These are phyloP conservation scores for Naganishia onofrii DNA, from an alignment of 768 basidiomycete species.

Conservation along the genomic window DNA sequence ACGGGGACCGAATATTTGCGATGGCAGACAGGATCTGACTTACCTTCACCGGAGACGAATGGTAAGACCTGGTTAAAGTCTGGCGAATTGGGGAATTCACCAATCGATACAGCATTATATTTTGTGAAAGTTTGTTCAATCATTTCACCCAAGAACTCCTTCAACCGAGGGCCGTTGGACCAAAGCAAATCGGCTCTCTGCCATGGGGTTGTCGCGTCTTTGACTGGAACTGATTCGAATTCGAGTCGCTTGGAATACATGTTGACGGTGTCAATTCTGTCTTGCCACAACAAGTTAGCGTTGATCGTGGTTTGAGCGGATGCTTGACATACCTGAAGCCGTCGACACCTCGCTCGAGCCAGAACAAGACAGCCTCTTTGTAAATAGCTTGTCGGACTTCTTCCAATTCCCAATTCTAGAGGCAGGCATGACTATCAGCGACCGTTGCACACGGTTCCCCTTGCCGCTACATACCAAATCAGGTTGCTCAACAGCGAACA, in stretches of 20 bases:
- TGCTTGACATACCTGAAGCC: constrained; percentile 56
- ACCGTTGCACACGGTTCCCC: neutral
- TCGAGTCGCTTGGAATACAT: constrained; percentile 64
- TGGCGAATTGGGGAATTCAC: constrained; percentile 27
- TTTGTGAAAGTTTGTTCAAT: constrained; percentile 60
- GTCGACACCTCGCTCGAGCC: constrained; percentile 71
- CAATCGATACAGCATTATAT: constrained; percentile 35
- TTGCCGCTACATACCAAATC: constrained; percentile 55
- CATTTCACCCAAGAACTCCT: constrained; percentile 70
- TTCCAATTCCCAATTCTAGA: constrained; percentile 67
- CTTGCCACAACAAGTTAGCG: neutral
- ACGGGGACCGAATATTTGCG: neutral
- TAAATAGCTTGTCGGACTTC: constrained; percentile 56
- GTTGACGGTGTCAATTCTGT: constrained; percentile 69
- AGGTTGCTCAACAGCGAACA: constrained; percentile 60
- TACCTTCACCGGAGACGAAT: constrained; percentile 29
- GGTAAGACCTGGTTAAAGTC: constrained; percentile 24
- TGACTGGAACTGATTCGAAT: constrained; percentile 66
- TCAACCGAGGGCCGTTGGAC: constrained; percentile 60
- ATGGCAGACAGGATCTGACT: neutral
- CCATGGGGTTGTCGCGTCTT: constrained; percentile 57
- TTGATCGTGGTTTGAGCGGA: neutral
- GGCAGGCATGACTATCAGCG: neutral
- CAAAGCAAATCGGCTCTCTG: constrained; percentile 51
- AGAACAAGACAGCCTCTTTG: constrained; percentile 64